These are phyloP conservation scores for Gaultheria prostrata DNA, from an alignment of 148 eudicot species.

Conservation along the genomic window DNA sequence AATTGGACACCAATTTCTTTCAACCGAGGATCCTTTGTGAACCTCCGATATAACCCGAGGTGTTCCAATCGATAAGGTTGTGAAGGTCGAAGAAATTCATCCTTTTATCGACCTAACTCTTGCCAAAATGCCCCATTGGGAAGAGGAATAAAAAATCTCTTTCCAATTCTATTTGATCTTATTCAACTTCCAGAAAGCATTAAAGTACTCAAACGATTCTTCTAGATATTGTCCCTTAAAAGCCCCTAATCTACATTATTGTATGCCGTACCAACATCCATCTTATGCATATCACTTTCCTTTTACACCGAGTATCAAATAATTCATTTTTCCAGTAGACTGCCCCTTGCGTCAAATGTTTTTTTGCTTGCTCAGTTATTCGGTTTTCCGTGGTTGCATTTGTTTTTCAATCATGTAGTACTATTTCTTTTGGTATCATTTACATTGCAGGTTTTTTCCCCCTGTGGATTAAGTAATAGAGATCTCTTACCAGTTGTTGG, in stretches of 20 bases:
- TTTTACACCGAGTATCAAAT: neutral
- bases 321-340: too few species aligned
- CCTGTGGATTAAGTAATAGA: neutral
- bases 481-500: neutral
- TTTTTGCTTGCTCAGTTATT: neutral
- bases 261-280: neutral
- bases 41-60: neutral
- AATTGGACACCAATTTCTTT: neutral
- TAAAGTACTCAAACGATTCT: too few species aligned
- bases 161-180: neutral
- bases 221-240: too few species aligned
- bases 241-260: too few species aligned
- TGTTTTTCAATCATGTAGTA: too few species aligned
- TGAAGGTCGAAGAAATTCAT: neutral
- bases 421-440: too few species aligned
- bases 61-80: neutral
- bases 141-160: neutral
- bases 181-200: too few species aligned
- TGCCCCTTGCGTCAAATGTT: neutral
- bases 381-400: too few species aligned
- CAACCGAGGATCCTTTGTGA: neutral
- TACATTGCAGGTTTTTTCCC: neutral
- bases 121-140: too few species aligned
- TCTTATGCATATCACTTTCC: neutral
- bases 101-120: neutral